Conservation (phyloP, 192 early-diverging fungal species). For the Fimicolochytrium jonesii region DNA sequence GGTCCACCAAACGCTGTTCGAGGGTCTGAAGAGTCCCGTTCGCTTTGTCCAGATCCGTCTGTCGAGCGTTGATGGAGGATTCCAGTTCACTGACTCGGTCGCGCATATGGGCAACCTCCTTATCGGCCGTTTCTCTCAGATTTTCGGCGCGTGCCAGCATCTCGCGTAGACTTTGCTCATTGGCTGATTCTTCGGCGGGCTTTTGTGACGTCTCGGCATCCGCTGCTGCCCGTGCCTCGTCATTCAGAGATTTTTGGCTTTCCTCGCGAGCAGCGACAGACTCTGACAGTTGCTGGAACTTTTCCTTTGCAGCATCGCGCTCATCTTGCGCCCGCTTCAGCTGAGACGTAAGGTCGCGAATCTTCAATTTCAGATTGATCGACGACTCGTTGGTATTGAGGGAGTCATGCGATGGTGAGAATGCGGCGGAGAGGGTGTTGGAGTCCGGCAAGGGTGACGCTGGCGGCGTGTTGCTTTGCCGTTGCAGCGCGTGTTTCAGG, state of each 20-base stretch:
- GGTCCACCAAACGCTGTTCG: no score
- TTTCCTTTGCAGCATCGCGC: slow-evolving; percentile 24
- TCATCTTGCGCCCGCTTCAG: slow-evolving; percentile 29
- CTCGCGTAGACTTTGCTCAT: no score
- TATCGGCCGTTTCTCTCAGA: not conserved
- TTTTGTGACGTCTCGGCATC: not conserved
- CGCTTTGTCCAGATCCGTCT: no score
- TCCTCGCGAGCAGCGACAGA: not conserved
- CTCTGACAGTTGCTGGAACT: slow-evolving; percentile 22
- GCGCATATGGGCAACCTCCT: not conserved
- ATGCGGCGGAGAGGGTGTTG: no score
- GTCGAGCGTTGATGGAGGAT: no score
- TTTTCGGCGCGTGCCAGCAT: not conserved
- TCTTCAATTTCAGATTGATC: slow-evolving; percentile 30
- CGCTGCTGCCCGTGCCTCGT: not conserved
- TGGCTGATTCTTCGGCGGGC: no score
- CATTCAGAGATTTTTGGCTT: not conserved
- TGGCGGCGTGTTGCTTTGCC: not conserved
- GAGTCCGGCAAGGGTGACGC: not conserved
- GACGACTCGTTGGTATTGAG: no score
- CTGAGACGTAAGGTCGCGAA: slow-evolving; percentile 31
- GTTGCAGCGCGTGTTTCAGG: slow-evolving; percentile 27
- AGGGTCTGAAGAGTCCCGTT: no score
- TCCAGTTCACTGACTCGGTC: not conserved
- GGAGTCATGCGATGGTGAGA: no score